Evolutionary conservation across 495 filamentous ascomycete genomes (phyloP), one percentile per base, ranked within the genome.

Genomic region (Penicillium waksmanii): DNA sequence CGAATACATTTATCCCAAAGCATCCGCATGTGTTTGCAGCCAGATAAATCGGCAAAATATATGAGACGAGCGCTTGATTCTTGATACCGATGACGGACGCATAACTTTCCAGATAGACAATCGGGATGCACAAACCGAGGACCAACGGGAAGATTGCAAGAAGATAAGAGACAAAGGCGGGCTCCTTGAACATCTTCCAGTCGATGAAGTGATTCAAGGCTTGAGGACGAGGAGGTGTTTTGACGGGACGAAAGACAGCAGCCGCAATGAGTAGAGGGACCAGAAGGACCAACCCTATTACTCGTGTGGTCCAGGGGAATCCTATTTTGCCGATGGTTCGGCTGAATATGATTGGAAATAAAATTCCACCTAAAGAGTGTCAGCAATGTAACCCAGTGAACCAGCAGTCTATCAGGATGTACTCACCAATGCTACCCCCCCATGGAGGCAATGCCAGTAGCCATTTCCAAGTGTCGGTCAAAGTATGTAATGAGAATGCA

Each of bases 401-500:
- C 9, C 10, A 3, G 9, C 35, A 38, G 9, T 38, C 10, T 11
- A 15, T 11, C 10, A 38, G 2, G 9, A 38, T 38, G 35, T 38
- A 15, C 35, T 38, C 35, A 38, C 35, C 35, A 10, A 38, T 15
- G 9, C 35, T 15, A 38, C n/a, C 40, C n/a, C 40, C 40, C 40
- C 12, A 17, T 71, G 1, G 75, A 58, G 3, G 73, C 62, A 5
- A 83, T 60, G 2, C 84, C 84, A 2, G 75, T 66, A 0, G 82
- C 79, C n/a, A 85, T 25, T 23, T 47, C 78, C 55, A 59, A 56
- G 60, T 58, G 67, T 55, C 21, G 54, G 60, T 42, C 57, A 59
- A 83, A 85, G 33, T 68, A 77, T 0, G 65, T 67, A 9, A 71
- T 60, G 3, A 82, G 58, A n/a, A 81, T 56, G 1, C 76, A 65